These are phyloP conservation scores for Blastomyces silverae DNA, from an alignment of 2,329 filamentous ascomycete species.

Conservation along the genomic window DNA sequence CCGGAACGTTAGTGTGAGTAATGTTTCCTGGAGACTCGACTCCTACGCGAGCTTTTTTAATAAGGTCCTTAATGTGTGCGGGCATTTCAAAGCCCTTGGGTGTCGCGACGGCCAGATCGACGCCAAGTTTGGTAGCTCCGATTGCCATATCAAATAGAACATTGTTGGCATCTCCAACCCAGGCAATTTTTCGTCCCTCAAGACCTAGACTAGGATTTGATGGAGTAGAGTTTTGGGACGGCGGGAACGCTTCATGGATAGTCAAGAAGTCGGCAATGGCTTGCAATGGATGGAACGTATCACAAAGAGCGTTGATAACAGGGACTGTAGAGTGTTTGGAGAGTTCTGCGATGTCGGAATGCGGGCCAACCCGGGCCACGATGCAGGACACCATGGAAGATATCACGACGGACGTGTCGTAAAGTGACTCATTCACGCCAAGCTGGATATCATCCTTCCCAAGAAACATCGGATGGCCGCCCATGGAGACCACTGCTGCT, in stretches of 20 bases:
- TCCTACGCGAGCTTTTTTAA: slow-evolving; percentile 55
- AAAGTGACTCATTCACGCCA: slow-evolving; percentile 88
- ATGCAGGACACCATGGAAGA: slow-evolving; percentile 88
- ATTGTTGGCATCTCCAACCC: slow-evolving; percentile 96
- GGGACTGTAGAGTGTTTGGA: slow-evolving; percentile 69
- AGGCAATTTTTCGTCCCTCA: slow-evolving; percentile 81
- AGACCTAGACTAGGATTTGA: slow-evolving; percentile 54
- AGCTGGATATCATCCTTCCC: slow-evolving; percentile 95
- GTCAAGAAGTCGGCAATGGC: slow-evolving; percentile 92
- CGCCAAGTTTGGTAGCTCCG: slow-evolving; percentile 76
- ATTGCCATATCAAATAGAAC: slow-evolving; percentile 92
- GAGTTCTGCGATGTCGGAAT: slow-evolving; percentile 65
- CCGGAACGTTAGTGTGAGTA: slow-evolving; percentile 68
- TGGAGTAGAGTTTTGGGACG: slow-evolving; percentile 28
- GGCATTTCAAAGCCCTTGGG: slow-evolving; percentile 81
- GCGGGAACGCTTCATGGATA: slow-evolving; percentile 68
- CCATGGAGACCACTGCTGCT: slow-evolving; percentile 77
- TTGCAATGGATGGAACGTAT: slow-evolving; percentile 89
- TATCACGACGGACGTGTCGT: slow-evolving; percentile 84
- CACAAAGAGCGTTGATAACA: slow-evolving; percentile 80
- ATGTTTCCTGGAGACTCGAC: slow-evolving; percentile 59
- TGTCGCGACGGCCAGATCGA: slow-evolving; percentile 79
- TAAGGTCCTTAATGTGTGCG: slow-evolving; percentile 62
- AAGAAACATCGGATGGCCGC: slow-evolving; percentile 92
- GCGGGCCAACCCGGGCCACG: slow-evolving; percentile 69